Evolutionary conservation across 208 protist genomes (phyloP).

Genomic region (Vickermania spadyakhi): DNA sequence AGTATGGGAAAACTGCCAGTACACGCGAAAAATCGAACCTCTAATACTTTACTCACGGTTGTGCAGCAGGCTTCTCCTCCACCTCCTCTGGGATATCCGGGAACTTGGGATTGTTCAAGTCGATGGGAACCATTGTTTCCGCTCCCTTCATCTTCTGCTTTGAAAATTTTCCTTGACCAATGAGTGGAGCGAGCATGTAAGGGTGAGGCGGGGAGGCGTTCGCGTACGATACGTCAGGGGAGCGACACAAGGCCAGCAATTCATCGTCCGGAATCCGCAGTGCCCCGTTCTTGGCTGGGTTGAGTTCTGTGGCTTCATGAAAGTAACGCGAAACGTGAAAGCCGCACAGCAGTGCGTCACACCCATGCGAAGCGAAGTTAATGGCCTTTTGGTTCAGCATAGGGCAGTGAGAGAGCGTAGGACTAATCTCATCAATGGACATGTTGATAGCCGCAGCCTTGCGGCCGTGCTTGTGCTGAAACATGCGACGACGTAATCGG

Average conservation of each 20-base stretch:
- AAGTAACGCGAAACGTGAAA: conserved; percentile 87
- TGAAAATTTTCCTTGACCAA: conserved; percentile 62
- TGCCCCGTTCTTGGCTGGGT: conserved; percentile 73
- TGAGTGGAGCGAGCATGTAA: conserved; percentile 80
- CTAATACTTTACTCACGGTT: too few species aligned
- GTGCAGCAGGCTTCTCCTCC: conserved; percentile 18
- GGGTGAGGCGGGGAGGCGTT: conserved; percentile 71
- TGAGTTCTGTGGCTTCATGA: conserved; percentile 85
- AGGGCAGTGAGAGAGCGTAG: conserved; percentile 63
- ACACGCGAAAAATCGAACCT: too few species aligned
- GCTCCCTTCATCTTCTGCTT: conserved; percentile 59
- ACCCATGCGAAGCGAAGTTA: conserved; percentile 80
- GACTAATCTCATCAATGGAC: conserved; percentile 63
- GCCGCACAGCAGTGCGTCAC: conserved; percentile 59
- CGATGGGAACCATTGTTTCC: conserved; percentile 38
- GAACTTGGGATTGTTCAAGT: conserved; percentile 74
- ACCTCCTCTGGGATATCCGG: conserved; percentile 82
- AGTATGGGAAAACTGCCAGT: too few species aligned
- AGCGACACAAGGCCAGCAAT: conserved; percentile 53
- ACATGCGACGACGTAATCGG: conserved; percentile 76
- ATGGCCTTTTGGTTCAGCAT: conserved; percentile 87
- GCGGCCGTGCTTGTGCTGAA: conserved; percentile 77
- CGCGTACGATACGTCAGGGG: conserved; percentile 58
- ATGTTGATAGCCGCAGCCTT: conserved; percentile 39
- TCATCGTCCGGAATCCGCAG: conserved; percentile 47